Percentiles rank a stretch among this genome's conserved stretches.
Conservation (phyloP, 805 yeast species). For the Jamesozyma spencerorum region DNA sequence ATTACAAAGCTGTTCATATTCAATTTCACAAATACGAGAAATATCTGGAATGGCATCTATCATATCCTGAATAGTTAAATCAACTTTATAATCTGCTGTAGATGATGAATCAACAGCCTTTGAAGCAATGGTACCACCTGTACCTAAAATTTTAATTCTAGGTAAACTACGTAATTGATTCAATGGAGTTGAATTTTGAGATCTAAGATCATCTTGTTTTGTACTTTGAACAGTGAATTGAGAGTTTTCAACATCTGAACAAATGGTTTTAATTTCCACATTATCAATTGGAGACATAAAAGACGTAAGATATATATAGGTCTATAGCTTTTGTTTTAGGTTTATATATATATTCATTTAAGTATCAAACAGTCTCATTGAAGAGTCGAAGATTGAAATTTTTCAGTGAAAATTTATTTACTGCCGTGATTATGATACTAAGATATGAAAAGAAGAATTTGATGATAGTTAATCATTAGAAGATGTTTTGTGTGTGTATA, state of each 20-base stretch:
- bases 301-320: neutral
- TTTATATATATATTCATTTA: too few relatives aligned
- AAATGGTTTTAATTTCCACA: conserved; percentile 28
- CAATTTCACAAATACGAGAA: conserved; percentile 43
- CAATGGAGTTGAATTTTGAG: neutral
- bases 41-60: conserved; percentile 49
- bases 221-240: conserved; percentile 19
- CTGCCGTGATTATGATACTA: too few relatives aligned
- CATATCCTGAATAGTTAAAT: conserved; percentile 43
- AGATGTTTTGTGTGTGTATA: too few relatives aligned
- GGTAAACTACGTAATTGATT: conserved; percentile 17
- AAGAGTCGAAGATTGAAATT: too few relatives aligned
- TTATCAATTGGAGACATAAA: conserved; percentile 19
- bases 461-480: too few relatives aligned
- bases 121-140: conserved; percentile 55
- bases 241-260: conserved; percentile 26
- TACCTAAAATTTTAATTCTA: conserved; percentile 42
- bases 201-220: neutral
- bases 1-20: conserved; percentile 55
- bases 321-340: too few relatives aligned
- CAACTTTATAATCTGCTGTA: conserved; percentile 48
- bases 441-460: too few relatives aligned
- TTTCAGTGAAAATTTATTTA: too few relatives aligned
- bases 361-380: too few relatives aligned
- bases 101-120: conserved; percentile 39